phyloP scores from a whole-genome alignment of 495 filamentous ascomycete genomes.

The Penicillium cinerascens region DNA sequence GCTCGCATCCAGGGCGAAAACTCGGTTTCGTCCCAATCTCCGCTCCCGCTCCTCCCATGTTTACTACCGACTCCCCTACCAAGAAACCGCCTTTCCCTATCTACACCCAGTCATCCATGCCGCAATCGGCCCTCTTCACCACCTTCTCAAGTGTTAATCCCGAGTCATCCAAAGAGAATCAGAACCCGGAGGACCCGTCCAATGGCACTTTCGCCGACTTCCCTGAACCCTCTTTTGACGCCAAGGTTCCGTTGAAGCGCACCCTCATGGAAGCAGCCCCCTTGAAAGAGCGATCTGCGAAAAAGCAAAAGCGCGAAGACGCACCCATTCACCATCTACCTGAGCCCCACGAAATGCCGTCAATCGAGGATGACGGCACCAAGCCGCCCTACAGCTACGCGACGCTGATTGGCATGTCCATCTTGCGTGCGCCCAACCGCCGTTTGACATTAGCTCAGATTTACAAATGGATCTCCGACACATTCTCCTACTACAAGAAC shows the following conservation, averaged over 20 bases:
- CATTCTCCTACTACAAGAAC: constrained; percentile 79
- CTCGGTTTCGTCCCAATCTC: constrained; percentile 61
- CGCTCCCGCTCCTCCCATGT: constrained; percentile 60
- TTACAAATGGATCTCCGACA: constrained; percentile 98
- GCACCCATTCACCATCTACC: constrained; percentile 52
- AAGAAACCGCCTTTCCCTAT: constrained; percentile 66
- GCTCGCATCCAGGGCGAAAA: constrained; percentile 32
- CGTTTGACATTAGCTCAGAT: constrained; percentile 92
- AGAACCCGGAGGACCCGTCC: constrained; percentile 42
- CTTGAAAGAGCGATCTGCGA: constrained; percentile 65
- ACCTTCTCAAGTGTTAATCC: constrained; percentile 53
- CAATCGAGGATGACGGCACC: constrained; percentile 76
- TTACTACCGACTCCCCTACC: constrained; percentile 78
- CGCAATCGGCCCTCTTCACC: constrained; percentile 62
- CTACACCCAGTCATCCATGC: constrained; percentile 41
- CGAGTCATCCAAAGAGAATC: constrained; percentile 63
- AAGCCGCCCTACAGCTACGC: constrained; percentile 94
- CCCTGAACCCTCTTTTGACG: constrained; percentile 53
- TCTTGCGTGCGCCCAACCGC: constrained; percentile 78
- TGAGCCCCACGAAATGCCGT: constrained; percentile 71
- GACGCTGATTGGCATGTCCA: constrained; percentile 94
- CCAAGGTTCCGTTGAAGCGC: constrained; percentile 61
- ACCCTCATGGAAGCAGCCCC: constrained; percentile 69
- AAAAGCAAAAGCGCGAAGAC: constrained; percentile 57
- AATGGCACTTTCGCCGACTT: constrained; percentile 53